phyloP scores from a whole-genome alignment of 1,284 basidiomycete genomes.

The Gomphus sp. region DNA sequence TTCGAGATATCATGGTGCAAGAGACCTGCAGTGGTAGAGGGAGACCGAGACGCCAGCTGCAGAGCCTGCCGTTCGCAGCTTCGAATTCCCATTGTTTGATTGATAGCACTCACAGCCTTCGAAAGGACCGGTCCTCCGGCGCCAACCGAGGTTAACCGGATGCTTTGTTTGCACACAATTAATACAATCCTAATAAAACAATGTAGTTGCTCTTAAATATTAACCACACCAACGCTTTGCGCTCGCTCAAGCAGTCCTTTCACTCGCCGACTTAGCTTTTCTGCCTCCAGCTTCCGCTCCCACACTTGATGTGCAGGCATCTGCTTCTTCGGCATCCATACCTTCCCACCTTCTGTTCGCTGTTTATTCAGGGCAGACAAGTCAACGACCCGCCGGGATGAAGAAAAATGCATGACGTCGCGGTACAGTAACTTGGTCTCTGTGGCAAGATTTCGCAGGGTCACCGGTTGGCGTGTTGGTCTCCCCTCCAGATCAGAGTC shows the following conservation, averaged over 20 bases:
- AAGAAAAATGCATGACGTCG: slow-evolving; percentile 75
- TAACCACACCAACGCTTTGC: slow-evolving; percentile 18
- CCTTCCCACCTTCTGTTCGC: slow-evolving; percentile 28
- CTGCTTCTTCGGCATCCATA: slow-evolving; percentile 70
- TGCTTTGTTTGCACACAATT: neutral
- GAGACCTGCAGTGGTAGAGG: neutral
- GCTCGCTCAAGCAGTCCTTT: slow-evolving; percentile 60
- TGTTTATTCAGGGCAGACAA: slow-evolving; percentile 51
- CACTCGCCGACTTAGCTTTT: slow-evolving; percentile 58
- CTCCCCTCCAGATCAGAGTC: slow-evolving; percentile 36
- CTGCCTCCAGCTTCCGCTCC: slow-evolving; percentile 67
- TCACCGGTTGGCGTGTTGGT: slow-evolving; percentile 30
- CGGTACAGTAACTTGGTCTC: slow-evolving; percentile 78
- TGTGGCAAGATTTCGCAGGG: slow-evolving; percentile 58
- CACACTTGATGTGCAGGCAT: slow-evolving; percentile 72
- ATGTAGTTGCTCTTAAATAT: neutral
- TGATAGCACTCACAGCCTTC: neutral
- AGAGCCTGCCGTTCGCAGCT: neutral
- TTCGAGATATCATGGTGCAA: slow-evolving; percentile 7
- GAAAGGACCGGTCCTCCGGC: neutral
- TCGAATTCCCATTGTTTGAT: slow-evolving; percentile 11
- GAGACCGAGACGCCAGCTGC: slow-evolving; percentile 2
- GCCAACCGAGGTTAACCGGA: neutral
- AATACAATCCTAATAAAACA: neutral
- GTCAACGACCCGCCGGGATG: slow-evolving; percentile 75